A percentile compares a stretch with the other conserved stretches of the same genome.
These are phyloP conservation scores for Lachancea meyersii DNA, from an alignment of 805 yeast genomes.

Conservation along the genomic window DNA sequence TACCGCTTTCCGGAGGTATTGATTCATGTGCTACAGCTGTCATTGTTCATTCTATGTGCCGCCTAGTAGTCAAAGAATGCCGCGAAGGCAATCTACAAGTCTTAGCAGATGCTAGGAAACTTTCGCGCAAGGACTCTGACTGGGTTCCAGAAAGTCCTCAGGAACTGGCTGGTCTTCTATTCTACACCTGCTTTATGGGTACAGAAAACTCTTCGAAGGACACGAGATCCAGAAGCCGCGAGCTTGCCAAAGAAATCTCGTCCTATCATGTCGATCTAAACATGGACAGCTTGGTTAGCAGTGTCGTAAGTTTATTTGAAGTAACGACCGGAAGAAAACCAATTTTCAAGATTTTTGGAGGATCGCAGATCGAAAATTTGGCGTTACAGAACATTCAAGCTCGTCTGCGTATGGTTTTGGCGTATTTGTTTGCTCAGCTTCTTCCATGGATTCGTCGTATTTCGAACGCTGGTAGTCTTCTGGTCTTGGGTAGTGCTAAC, in stretches of 20 bases:
- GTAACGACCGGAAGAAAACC: slow-evolving; percentile 89
- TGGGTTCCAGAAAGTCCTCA: slow-evolving; percentile 72
- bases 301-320: slow-evolving; percentile 72
- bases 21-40: slow-evolving; percentile 97
- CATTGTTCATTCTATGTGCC: slow-evolving; percentile 91
- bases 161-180: slow-evolving; percentile 68
- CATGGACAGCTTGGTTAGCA: slow-evolving; percentile 76
- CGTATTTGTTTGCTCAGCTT: slow-evolving; percentile 88
- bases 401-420: slow-evolving; percentile 86
- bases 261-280: slow-evolving; percentile 87
- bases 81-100: slow-evolving; percentile 68
- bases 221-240: slow-evolving; percentile 76
- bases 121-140: slow-evolving; percentile 48
- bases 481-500: slow-evolving; percentile 93
- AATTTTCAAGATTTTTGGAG: slow-evolving; percentile 87
- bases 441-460: slow-evolving; percentile 89
- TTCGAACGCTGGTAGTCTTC: slow-evolving; percentile 55
- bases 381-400: slow-evolving; percentile 98
- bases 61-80: slow-evolving; percentile 69
- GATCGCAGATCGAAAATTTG: slow-evolving; percentile 81
- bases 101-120: slow-evolving; percentile 61
- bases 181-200: slow-evolving; percentile 94
- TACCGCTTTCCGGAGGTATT: slow-evolving; percentile 95
- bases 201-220: slow-evolving; percentile 86
- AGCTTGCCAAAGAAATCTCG: slow-evolving; percentile 68